Base-by-base conservation (phyloP, 768 basidiomycete species). In the Aureoboletus auriporus region DNA sequence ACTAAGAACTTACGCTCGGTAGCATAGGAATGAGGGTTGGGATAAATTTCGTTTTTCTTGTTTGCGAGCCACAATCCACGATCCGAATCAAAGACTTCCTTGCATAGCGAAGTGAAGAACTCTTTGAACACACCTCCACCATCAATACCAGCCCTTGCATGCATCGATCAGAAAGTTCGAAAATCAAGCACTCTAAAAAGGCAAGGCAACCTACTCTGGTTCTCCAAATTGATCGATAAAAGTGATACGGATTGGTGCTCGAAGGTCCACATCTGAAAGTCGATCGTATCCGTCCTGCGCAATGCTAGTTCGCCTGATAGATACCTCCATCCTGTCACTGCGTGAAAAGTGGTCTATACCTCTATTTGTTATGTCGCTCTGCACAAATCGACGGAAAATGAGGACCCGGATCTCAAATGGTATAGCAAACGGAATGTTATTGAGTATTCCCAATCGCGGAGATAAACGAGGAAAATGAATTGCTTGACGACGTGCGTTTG, bases 121-220 rank as follows among this genome's bases (percentile, higher is more conserved):
- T 98, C 96, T 65, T 98, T 99, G 75, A 96, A 98, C 5, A 98
- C 84, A 0, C 96, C 96, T 3, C 96, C 94, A 2, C 95, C 94
- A 54, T 97, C 95, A 29, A 98, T 95, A 0, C 94, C 95, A 14
- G 86, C 83, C 65, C 88, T 89, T 38, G 3, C 39, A 39, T 11
- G 16, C 2, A 28, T 29, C 4, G 5, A 37, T 64, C 12, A 62
- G 43, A 26, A 36, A 16, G 8, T n/a, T 10, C 16, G 8, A 14
- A 38, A 11, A 37, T 40, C 39, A 6, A 28, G 8, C 27, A 42
- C 0, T n/a, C 26, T 12, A 11, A 23, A 11, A 28, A 41, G 48
- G 12, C 31, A 17, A 16, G 31, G 11, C 28, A 10, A 72, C 86
- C 66, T 60, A 93, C 90, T 95, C 90, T 56, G 81, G 81, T 54